Percentiles rank a stretch among this genome's conserved stretches.
phyloP scores from a whole-genome alignment of 2,329 filamentous ascomycete species.

The Blumeria graminis region DNA sequence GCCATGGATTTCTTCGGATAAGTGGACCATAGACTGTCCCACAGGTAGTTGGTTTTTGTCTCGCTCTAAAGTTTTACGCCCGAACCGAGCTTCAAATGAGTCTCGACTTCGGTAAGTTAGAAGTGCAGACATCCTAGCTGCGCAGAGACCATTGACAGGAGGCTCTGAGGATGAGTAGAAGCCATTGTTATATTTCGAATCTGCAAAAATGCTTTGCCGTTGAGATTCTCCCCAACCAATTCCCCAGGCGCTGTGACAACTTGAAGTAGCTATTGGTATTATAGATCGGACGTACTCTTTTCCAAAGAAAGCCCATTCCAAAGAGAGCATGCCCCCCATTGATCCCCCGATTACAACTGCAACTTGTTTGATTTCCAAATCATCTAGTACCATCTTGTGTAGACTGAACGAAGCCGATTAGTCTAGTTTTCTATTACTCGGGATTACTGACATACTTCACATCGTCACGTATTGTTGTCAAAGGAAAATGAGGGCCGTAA shows the following conservation, averaged over 20 bases:
- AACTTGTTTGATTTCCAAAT: conserved; percentile 54
- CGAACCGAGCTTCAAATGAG: conserved; percentile 89
- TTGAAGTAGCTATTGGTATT: conserved; percentile 67
- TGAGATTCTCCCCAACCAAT: conserved; percentile 83
- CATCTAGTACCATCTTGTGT: conserved; percentile 58
- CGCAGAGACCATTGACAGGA: conserved; percentile 65
- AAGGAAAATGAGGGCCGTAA: conserved; percentile 87
- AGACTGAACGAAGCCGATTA: conserved; percentile 24
- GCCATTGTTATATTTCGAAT: conserved; percentile 94
- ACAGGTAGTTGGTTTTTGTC: conserved; percentile 66
- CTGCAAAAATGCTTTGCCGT: conserved; percentile 83
- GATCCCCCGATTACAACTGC: conserved; percentile 64
- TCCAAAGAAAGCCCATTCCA: conserved; percentile 81
- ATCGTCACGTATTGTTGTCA: conserved; percentile 89
- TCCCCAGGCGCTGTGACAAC: conserved; percentile 67
- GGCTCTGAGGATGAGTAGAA: conserved; percentile 81
- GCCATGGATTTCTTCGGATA: conserved; percentile 40
- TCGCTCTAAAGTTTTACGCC: conserved; percentile 73
- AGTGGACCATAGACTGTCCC: conserved; percentile 32
- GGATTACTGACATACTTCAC: conserved; percentile 42
- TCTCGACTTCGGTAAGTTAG: conserved; percentile 91
- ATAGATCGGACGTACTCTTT: conserved; percentile 60
- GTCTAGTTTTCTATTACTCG: conserved; percentile 3
- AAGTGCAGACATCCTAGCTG: conserved; percentile 88
- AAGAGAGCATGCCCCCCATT: conserved; percentile 73